Evolutionary conservation across 495 filamentous ascomycete genomes (phyloP), one percentile per base, ranked within the genome.

Genomic region (Aspergillus funiculosus): DNA sequence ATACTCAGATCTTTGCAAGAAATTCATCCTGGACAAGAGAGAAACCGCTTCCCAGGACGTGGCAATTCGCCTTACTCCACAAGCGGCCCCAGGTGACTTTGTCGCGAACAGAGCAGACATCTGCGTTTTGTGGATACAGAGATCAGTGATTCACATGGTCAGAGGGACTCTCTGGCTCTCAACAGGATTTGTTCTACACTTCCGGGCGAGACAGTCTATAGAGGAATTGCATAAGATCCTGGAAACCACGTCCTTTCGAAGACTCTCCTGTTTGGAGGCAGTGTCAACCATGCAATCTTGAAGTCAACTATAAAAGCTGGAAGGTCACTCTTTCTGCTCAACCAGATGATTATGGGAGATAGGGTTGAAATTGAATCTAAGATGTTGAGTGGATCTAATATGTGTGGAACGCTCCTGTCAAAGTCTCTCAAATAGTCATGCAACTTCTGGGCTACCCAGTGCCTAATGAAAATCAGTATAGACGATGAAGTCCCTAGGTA

Each of bases 101-200:
- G 7, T 51, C 6, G 48, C 48, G 11, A 51, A 40, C 34, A 41
- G 48, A 32, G 41, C 40, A 15, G 48, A 51, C 20, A 44, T 50
- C 13, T n/a, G 35, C 48, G 11, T 8, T n/a, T 40, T 6, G 34
- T 51, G 11, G 48, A 51, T 2, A 26, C 35, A 1, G 34, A 45
- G 11, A 32, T 43, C 17, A 28, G 41, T 1, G 46, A 48, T 28
- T 2, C 28, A n/a, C 24, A 35, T 8, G 34, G 22, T 20, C 46
- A 27, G 13, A 19, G 38, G 22, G 37, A 35, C 15, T 38, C 46
- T 2, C 35, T 27, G 3, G 37, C 46, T 4, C 30, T 48, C 6
- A 48, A 48, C 21, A 15, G 25, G 4, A 42, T 42, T 18, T n/a
- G 42, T 18, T 48, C 36, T 14, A 42, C 37, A 4, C 20, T 48